phyloP scores from a whole-genome alignment of 495 filamentous ascomycete species.

The Xylaria scruposa region DNA sequence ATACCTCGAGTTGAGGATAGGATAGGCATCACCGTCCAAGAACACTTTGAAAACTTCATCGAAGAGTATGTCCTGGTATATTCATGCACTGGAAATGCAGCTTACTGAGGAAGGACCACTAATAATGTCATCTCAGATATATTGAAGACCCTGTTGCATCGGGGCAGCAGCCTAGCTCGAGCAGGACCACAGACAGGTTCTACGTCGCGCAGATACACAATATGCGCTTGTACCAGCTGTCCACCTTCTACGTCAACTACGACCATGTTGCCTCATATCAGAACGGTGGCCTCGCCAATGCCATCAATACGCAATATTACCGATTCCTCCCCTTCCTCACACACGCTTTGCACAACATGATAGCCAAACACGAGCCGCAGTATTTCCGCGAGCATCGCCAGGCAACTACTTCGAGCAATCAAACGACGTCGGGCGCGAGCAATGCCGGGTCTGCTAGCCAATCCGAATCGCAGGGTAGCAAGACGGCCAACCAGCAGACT shows the following conservation, averaged over 20 bases:
- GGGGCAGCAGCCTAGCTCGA: slow-evolving; percentile 75
- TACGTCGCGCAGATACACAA: slow-evolving; percentile 96
- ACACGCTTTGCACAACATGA: slow-evolving; percentile 86
- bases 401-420: slow-evolving; percentile 64
- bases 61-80: slow-evolving; percentile 66
- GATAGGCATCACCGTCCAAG: slow-evolving; percentile 83
- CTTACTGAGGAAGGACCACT: background rate
- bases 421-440: slow-evolving; percentile 72
- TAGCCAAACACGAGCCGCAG: slow-evolving; percentile 90
- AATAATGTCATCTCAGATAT: slow-evolving; percentile 55
- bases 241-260: slow-evolving; percentile 96
- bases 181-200: slow-evolving; percentile 84
- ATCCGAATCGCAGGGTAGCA: slow-evolving; percentile 65
- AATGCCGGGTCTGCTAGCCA: slow-evolving; percentile 68
- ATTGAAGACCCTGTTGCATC: slow-evolving; percentile 78
- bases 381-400: slow-evolving; percentile 92
- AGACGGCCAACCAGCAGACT: slow-evolving; percentile 91
- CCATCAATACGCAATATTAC: slow-evolving; percentile 90
- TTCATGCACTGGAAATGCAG: background rate
- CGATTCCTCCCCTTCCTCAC: slow-evolving; percentile 93
- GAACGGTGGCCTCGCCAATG: slow-evolving; percentile 77
- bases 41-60: slow-evolving; percentile 86
- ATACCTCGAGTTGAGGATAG: slow-evolving; percentile 87
- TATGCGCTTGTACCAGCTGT: slow-evolving; percentile 83
- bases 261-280: slow-evolving; percentile 76